A percentile compares a stretch with the other conserved stretches of the same genome.
Evolutionary conservation across 1,139 yeast genomes (phyloP).

Genomic region (Geotrichum restrictum): DNA sequence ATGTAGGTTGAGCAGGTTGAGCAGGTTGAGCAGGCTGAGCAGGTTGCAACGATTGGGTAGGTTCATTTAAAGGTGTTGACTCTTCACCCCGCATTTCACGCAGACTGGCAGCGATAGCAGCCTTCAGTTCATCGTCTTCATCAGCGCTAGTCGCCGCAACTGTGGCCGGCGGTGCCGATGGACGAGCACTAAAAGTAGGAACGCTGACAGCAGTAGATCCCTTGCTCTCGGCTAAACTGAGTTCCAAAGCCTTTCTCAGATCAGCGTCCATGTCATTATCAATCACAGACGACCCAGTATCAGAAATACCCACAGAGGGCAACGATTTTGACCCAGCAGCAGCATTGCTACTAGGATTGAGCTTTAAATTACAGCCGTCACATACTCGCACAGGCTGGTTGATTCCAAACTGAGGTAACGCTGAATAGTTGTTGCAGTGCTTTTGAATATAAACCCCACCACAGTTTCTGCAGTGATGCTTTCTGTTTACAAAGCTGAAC

Average conservation of each 20-base stretch:
- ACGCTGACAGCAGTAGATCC: constrained; percentile 20
- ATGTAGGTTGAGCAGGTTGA: constrained; percentile 19
- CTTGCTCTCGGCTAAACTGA: constrained; percentile 62
- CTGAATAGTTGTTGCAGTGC: constrained; percentile 67
- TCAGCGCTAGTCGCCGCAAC: constrained; percentile 43
- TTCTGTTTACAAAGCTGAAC: constrained; percentile 78
- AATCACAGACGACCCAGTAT: too few species aligned
- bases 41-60: constrained; percentile 25
- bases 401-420: constrained; percentile 82
- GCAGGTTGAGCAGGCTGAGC: constrained; percentile 25
- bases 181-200: constrained; percentile 8
- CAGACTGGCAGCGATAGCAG: constrained; percentile 92
- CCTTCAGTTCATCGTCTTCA: constrained; percentile 85
- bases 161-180: constrained; percentile 18
- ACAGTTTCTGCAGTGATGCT: constrained; percentile 95
- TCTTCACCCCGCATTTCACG: constrained; percentile 53
- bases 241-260: constrained; percentile 68
- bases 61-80: constrained; percentile 6
- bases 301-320: too few species aligned
- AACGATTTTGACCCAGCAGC: constrained; percentile 34
- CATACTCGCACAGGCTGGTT: constrained; percentile 89
- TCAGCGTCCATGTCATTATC: constrained; percentile 68
- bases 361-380: constrained; percentile 74
- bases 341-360: constrained; percentile 45
- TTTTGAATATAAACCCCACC: constrained; percentile 91